phyloP scores from a whole-genome alignment of 2,329 filamentous ascomycete genomes.

The Conoideocrella luteorostrata region DNA sequence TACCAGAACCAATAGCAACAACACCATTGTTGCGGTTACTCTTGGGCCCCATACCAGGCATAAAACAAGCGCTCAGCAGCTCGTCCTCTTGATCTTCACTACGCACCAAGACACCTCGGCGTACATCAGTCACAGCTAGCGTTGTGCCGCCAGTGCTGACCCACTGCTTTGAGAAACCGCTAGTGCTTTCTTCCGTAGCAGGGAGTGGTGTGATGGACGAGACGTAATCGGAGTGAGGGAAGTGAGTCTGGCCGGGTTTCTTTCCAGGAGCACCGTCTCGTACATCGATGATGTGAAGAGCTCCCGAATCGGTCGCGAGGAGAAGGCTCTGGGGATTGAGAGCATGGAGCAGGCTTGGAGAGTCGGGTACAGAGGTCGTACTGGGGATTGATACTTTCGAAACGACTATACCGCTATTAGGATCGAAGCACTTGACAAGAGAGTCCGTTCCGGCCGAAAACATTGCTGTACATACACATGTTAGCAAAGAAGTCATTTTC shows the following conservation, averaged over 20 bases:
- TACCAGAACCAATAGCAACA: constrained; percentile 67
- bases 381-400: constrained; percentile 76
- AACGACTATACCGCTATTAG: constrained; percentile 59
- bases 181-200: constrained; percentile 71
- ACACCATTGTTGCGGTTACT: constrained; percentile 62
- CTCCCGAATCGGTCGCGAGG: constrained; percentile 83
- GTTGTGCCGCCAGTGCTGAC: constrained; percentile 89
- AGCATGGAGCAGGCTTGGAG: constrained; percentile 73
- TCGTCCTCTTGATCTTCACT: constrained; percentile 96
- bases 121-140: constrained; percentile 80
- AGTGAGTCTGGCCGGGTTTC: constrained; percentile 71
- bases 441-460: constrained; percentile 60
- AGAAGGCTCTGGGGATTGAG: constrained; percentile 85
- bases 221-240: constrained; percentile 88
- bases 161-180: constrained; percentile 90
- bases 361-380: constrained; percentile 50
- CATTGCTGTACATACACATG: constrained; percentile 32
- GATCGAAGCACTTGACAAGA: constrained; percentile 52
- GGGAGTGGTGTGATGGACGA: constrained; percentile 82
- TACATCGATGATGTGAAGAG: constrained; percentile 81
- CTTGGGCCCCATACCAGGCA: constrained; percentile 68
- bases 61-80: constrained; percentile 71
- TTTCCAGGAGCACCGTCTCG: constrained; percentile 52
- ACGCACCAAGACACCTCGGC: constrained; percentile 76
- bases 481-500: not conserved